Percentiles rank a stretch among this genome's conserved stretches.
These are phyloP conservation scores for Picea abies DNA, from an alignment of 83 land plant species.

Conservation along the genomic window DNA sequence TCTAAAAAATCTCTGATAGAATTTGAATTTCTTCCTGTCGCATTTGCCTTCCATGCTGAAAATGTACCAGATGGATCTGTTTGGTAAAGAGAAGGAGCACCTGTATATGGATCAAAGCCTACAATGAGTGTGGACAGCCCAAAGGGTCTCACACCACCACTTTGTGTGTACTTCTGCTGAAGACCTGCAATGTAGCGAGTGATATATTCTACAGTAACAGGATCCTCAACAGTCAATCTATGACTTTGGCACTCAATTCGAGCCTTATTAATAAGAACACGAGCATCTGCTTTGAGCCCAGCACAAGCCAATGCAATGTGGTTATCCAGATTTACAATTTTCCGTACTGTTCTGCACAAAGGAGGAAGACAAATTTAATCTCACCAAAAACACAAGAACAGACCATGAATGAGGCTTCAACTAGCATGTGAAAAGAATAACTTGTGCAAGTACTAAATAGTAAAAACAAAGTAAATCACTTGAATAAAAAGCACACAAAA, in stretches of 20 bases:
- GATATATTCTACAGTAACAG: slow-evolving; percentile 95
- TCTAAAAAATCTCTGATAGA: slow-evolving; percentile 90
- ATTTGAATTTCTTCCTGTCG: slow-evolving; percentile 96
- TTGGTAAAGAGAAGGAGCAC: slow-evolving; percentile 85
- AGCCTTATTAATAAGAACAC: slow-evolving; percentile 86
- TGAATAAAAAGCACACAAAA: no score
- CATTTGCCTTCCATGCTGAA: slow-evolving; percentile 99
- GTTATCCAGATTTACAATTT: slow-evolving; percentile 83
- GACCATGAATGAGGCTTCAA: not conserved
- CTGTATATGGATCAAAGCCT: slow-evolving; percentile 92
- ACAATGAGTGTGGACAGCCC: slow-evolving; percentile 95
- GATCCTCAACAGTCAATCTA: slow-evolving; percentile 95
- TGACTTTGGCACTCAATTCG: slow-evolving; percentile 98
- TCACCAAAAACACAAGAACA: not conserved
- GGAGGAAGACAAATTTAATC: not conserved
- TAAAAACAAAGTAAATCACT: no score
- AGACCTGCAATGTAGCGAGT: slow-evolving; percentile 96
- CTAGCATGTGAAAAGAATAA: not conserved
- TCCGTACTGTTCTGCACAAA: slow-evolving; percentile 72
- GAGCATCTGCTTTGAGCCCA: slow-evolving; percentile 96
- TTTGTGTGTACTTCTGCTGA: slow-evolving; percentile 98
- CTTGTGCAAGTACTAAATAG: no score
- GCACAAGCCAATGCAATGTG: slow-evolving; percentile 97
- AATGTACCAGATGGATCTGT: slow-evolving; percentile 98
- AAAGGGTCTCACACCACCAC: slow-evolving; percentile 96